Evolutionary conservation across 2,329 filamentous ascomycete species (phyloP).

Genomic region (Niveomyces coronatus): DNA sequence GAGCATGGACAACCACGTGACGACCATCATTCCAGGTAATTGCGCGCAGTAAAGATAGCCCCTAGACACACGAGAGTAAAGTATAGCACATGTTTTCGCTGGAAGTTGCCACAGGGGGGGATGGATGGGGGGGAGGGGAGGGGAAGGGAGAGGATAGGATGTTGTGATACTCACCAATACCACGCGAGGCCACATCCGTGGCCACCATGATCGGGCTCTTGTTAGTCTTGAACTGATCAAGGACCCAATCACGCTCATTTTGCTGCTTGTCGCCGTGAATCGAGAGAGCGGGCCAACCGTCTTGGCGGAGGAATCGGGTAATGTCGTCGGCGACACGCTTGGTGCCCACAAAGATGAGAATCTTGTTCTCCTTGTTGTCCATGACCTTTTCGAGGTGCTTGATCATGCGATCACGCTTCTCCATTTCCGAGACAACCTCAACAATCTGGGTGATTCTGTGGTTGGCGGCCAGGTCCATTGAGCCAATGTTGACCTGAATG

Average conservation of each 20-base stretch:
- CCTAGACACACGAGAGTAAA: constrained; percentile 83
- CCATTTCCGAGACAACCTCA: constrained; percentile 89
- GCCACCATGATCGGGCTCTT: constrained; percentile 99
- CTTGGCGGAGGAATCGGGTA: constrained; percentile 91
- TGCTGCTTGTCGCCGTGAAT: constrained; percentile 99
- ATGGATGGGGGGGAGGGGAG: constrained; percentile 29
- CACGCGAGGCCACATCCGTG: constrained; percentile 98
- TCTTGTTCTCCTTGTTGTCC: constrained; percentile 92
- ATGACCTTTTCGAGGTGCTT: constrained; percentile 97
- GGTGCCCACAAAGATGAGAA: constrained; percentile 84
- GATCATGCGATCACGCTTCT: constrained; percentile 96
- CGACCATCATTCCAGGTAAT: constrained; percentile 81
- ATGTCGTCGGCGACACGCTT: constrained; percentile 98
- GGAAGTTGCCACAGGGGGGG: constrained; percentile 40
- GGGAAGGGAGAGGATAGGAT: constrained; percentile 37
- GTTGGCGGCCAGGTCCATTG: constrained; percentile 91
- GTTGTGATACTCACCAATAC: constrained; percentile 91
- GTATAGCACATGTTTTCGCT: constrained; percentile 55
- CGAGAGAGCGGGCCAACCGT: constrained; percentile 94
- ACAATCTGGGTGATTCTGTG: constrained; percentile 97
- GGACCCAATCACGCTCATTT: constrained; percentile 98
- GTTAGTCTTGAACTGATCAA: constrained; percentile 98
- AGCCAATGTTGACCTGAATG: constrained; percentile 98
- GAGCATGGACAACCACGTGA: constrained; percentile 67
- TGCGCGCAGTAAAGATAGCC: constrained; percentile 81